Evolutionary conservation across 2,329 filamentous ascomycete genomes (phyloP).

Genomic region (Cladosporium sp.): DNA sequence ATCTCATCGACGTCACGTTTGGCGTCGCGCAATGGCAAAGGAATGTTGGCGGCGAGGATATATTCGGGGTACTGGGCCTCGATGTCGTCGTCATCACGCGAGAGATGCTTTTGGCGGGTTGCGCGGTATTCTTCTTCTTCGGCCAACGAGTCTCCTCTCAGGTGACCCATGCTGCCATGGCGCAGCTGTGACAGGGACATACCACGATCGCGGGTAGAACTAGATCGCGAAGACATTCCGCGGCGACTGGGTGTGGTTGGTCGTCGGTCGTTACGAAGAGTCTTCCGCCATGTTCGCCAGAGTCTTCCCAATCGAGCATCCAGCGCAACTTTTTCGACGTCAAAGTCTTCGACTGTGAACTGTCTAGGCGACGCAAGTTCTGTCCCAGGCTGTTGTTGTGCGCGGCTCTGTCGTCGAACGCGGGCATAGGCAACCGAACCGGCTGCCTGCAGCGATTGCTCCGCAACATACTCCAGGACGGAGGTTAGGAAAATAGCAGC

Average conservation of each 20-base stretch:
- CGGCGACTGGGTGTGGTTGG: constrained; percentile 7
- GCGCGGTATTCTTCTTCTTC: constrained; percentile 8
- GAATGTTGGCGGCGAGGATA: constrained; percentile 53
- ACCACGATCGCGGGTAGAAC: constrained; percentile 3
- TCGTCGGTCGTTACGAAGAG: constrained; percentile 48
- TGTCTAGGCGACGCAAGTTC: background rate
- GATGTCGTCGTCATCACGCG: constrained; percentile 24
- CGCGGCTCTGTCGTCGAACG: constrained; percentile 38
- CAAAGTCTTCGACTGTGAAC: constrained; percentile 66
- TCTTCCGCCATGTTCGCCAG: constrained; percentile 95
- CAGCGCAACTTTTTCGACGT: constrained; percentile 89
- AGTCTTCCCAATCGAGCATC: constrained; percentile 82
- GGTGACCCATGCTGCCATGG: constrained; percentile 2
- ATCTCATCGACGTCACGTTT: constrained; percentile 73
- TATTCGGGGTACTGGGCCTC: constrained; percentile 37
- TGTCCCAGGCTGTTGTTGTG: constrained; percentile 12
- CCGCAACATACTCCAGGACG: constrained; percentile 87
- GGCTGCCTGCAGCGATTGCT: constrained; percentile 82
- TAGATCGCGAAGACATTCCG: constrained; percentile 1
- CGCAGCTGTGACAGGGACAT: background rate
- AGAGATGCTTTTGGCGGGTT: constrained; percentile 12
- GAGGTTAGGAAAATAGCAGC: constrained; percentile 95
- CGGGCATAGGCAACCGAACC: constrained; percentile 77
- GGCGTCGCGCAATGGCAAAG: constrained; percentile 60
- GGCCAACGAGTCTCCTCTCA: constrained; percentile 2